phyloP scores from a whole-genome alignment of 345 rosid genomes.

The Aegle marmelos region DNA sequence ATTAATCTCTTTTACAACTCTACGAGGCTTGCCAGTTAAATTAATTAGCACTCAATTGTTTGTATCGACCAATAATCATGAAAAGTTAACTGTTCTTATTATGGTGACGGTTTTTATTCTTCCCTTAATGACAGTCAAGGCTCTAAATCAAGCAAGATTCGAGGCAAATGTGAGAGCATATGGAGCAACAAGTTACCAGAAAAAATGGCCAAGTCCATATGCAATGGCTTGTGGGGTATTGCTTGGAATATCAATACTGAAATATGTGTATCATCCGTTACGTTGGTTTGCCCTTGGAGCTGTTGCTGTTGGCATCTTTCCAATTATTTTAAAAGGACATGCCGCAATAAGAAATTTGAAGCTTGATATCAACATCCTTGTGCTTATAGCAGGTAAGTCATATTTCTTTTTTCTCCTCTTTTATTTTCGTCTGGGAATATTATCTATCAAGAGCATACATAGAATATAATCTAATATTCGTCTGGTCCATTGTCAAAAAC shows the following conservation, averaged over 20 bases:
- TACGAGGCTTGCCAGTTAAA: no score
- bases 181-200: constrained; percentile 49
- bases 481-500: no score
- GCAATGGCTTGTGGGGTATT: constrained; percentile 58
- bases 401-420: not conserved
- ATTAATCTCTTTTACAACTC: no score
- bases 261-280: constrained; percentile 56
- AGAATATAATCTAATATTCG: not conserved
- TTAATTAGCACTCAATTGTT: no score
- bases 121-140: constrained; percentile 48
- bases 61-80: no score
- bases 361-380: constrained; percentile 68
- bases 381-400: constrained; percentile 66
- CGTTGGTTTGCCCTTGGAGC: constrained; percentile 79
- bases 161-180: constrained; percentile 70
- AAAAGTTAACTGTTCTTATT: no score
- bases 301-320: constrained; percentile 56
- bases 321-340: constrained; percentile 47
- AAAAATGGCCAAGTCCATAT: constrained; percentile 89
- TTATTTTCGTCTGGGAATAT: no score
- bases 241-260: constrained; percentile 52
- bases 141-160: constrained; percentile 71
- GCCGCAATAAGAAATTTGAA: constrained; percentile 45
- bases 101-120: not conserved
- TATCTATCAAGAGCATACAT: no score